These are phyloP conservation scores for Calamus simplicifolius DNA, from an alignment of 176 grass and related monocot species.

Conservation along the genomic window DNA sequence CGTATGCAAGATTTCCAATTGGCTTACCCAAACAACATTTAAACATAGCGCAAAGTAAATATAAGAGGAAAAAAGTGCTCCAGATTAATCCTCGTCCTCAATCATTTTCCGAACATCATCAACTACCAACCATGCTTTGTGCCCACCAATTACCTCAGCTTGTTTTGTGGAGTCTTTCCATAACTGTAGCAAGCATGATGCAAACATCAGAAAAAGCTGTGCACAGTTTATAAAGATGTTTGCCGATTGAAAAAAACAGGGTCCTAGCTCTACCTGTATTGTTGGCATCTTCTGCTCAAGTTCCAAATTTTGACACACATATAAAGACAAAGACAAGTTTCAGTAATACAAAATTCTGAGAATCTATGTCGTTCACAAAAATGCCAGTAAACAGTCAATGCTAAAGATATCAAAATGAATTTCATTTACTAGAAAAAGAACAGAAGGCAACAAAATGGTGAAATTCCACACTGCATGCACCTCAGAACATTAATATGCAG, in stretches of 20 bases:
- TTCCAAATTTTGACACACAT: slow-evolving; percentile 7
- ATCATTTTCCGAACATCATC: slow-evolving; percentile 79
- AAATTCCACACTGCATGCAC: too few relatives aligned
- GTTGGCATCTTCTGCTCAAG: slow-evolving; percentile 87
- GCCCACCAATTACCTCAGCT: slow-evolving; percentile 60
- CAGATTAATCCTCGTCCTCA: slow-evolving; percentile 57
- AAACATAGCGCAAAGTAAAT: too few relatives aligned
- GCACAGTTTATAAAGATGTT: not conserved
- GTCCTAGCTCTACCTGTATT: slow-evolving; percentile 63
- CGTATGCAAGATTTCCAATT: too few relatives aligned
- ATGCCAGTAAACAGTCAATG: slow-evolving; percentile 17
- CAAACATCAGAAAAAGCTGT: slow-evolving; percentile 27
- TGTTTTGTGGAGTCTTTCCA: slow-evolving; percentile 54
- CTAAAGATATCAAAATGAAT: slow-evolving; percentile 21
- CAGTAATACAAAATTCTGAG: slow-evolving; percentile 19
- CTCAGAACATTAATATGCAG: too few relatives aligned
- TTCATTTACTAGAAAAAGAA: not conserved
- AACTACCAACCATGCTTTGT: slow-evolving; percentile 73
- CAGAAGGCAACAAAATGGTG: too few relatives aligned
- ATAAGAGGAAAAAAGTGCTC: not conserved
- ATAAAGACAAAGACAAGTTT: slow-evolving; percentile 29
- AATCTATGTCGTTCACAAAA: slow-evolving; percentile 17
- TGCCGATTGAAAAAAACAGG: slow-evolving; percentile 20
- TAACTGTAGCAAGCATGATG: slow-evolving; percentile 41
- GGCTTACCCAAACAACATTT: too few relatives aligned